phyloP scores from a whole-genome alignment of 2,329 filamentous ascomycete genomes.

The Aspergillus aculeatus region DNA sequence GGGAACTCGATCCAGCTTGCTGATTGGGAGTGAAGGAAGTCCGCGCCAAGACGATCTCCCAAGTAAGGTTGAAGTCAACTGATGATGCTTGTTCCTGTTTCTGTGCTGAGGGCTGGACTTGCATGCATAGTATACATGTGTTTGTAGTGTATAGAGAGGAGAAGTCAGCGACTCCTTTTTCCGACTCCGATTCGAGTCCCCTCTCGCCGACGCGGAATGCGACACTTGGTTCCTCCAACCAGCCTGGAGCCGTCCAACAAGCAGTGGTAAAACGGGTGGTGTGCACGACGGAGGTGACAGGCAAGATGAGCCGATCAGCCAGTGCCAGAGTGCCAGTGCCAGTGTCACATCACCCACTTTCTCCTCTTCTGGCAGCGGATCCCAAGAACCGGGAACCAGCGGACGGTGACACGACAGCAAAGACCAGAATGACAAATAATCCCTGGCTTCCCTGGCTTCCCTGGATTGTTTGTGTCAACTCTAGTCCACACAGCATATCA shows the following conservation, averaged over 20 bases:
- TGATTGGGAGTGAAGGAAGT: not conserved
- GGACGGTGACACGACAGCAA: constrained; percentile 4
- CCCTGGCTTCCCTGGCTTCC: not conserved
- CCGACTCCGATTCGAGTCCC: not conserved
- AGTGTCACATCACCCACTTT: not conserved
- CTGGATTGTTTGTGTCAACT: not conserved
- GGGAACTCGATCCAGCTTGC: not conserved
- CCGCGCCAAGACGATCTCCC: not conserved
- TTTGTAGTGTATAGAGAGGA: not conserved
- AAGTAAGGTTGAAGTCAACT: not conserved
- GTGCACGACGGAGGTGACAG: constrained; percentile 1
- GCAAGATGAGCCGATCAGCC: not conserved
- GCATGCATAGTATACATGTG: not conserved
- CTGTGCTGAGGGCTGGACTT: not conserved
- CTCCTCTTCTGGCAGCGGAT: not conserved
- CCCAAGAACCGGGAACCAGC: constrained; percentile 6
- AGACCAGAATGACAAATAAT: constrained; percentile 1
- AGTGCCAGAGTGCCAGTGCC: not conserved
- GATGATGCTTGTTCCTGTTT: not conserved
- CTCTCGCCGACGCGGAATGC: not conserved
- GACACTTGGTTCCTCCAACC: too few species aligned
- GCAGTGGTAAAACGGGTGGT: too few species aligned
- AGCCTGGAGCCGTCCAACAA: too few species aligned
- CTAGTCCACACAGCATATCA: too few species aligned
- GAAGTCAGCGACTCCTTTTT: not conserved